Evolutionary conservation across 116 monocot species (phyloP), one percentile per base, ranked within the genome.

Genomic region (Dioscorea cayenensis): DNA sequence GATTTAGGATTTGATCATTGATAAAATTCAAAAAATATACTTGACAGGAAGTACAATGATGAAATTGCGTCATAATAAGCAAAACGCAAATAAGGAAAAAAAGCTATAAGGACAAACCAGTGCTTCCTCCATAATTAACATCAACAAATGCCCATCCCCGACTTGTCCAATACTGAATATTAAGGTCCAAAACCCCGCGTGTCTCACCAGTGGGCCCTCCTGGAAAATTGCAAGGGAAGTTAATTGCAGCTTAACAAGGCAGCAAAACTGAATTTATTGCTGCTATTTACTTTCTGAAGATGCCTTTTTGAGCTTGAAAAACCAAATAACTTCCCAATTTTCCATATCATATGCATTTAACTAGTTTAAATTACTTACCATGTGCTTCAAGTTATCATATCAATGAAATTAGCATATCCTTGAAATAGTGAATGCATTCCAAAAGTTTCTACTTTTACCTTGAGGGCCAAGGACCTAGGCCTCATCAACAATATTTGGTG

Each of bases 101-200:
- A 22, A 62, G 25, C 21, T 62, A 23, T 27, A 65, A 60, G 19
- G 27, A 27, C 84, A 73, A 60, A 97, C 97, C 93, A 65, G 91
- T 91, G 86, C 99, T 99, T 83, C 99, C 99, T 50, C 94, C 99
- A 81, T 99, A 99, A 69, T 99, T 99, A 75, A 99, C 94, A 87
- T 99, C 99, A 4, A 87, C 84, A 84, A 93, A 90, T 37, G 91
- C 99, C 93, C 93, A 99, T 9, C 99, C 99, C 68, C 94, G 85
- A 77, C 91, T 94, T 66, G 99, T 99, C 99, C 99, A 99, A 50
- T 89, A 99, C 70, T 94, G 99, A 66, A 90, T 64, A 78, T 73
- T 79, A 51, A 99, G 88, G 78, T 99, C 80, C 68, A 99, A 78
- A 27, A 82, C 63, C 76, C 86, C 89, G 75, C 81, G 83, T 66